Evolutionary conservation across 176 grass and related monocot genomes (phyloP).

Genomic region (Bothriochloa decipiens): DNA sequence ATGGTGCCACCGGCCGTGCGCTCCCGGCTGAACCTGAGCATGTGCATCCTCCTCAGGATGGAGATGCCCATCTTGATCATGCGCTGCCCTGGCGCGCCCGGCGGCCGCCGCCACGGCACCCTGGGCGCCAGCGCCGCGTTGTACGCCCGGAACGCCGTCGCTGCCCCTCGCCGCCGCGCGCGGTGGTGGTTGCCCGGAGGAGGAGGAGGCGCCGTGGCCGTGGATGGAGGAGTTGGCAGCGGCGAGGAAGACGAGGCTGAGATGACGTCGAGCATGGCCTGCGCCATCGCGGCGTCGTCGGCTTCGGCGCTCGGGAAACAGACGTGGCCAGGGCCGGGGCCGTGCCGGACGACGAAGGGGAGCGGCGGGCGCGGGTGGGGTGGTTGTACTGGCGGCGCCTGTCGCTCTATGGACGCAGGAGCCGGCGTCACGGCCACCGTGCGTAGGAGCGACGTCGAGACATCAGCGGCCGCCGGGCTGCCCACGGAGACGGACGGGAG

Average conservation of each 20-base stretch:
- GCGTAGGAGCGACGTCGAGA: slow-evolving; percentile 42
- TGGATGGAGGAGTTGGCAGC: background rate
- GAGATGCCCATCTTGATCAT: slow-evolving; percentile 70
- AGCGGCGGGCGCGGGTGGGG: slow-evolving; percentile 14
- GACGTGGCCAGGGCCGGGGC: background rate
- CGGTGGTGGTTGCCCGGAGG: background rate
- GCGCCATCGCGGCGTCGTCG: slow-evolving; percentile 60
- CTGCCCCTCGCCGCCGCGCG: background rate
- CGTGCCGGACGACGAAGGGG: slow-evolving; percentile 17
- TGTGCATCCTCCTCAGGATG: slow-evolving; percentile 47
- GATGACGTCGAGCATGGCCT: slow-evolving; percentile 74
- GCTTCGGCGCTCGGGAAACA: slow-evolving; percentile 47
- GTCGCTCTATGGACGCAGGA: background rate
- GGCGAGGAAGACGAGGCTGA: slow-evolving; percentile 22
- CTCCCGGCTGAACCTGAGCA: slow-evolving; percentile 27
- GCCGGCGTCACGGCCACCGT: background rate
- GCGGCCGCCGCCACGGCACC: background rate
- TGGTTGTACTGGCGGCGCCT: background rate
- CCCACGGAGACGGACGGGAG: slow-evolving; percentile 48
- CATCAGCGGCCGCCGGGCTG: slow-evolving; percentile 53
- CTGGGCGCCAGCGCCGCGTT: slow-evolving; percentile 51
- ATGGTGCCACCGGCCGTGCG: background rate
- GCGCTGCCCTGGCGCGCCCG: slow-evolving; percentile 43
- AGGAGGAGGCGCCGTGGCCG: background rate
- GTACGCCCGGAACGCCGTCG: slow-evolving; percentile 57